These are phyloP conservation scores for Harringtonia aguacate DNA, from an alignment of 2,329 filamentous ascomycete genomes.

Conservation along the genomic window DNA sequence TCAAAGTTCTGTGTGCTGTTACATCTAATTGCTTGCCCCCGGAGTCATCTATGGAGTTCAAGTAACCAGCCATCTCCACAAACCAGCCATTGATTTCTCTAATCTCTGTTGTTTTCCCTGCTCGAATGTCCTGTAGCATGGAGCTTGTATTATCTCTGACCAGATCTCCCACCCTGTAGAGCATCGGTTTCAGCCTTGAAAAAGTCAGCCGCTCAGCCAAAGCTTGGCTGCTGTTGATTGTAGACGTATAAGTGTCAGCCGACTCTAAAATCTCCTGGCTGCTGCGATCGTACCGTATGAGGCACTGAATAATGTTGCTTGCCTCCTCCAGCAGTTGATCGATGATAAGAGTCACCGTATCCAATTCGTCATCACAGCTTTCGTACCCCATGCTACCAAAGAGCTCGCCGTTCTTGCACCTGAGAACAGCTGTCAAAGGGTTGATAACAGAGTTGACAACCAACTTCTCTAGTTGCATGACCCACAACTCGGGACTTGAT, in stretches of 20 bases:
- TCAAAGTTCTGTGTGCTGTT: slow-evolving; percentile 12
- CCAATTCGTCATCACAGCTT: slow-evolving; percentile 13
- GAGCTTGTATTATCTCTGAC: slow-evolving; percentile 46
- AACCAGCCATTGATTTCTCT: slow-evolving; percentile 43
- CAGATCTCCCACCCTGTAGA: slow-evolving; percentile 35
- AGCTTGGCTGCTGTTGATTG: too few relatives aligned
- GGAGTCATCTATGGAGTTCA: slow-evolving; percentile 3
- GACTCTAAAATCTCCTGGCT: slow-evolving; percentile 27
- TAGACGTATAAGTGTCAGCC: too few relatives aligned
- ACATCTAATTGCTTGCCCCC: slow-evolving; percentile 6
- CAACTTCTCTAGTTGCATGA: slow-evolving; percentile 75
- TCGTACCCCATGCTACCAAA: slow-evolving; percentile 30
- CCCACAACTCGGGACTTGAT: slow-evolving; percentile 33
- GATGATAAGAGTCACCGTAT: slow-evolving; percentile 33
- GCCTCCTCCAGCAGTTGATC: slow-evolving; percentile 65
- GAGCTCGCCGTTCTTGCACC: slow-evolving; percentile 68
- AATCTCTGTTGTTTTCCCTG: slow-evolving; percentile 43
- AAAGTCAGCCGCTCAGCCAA: slow-evolving; percentile 30
- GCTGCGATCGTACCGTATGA: slow-evolving; percentile 49
- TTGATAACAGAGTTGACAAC: slow-evolving; percentile 74
- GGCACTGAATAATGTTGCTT: slow-evolving; percentile 56
- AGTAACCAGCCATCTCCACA: slow-evolving; percentile 16
- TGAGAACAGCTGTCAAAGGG: slow-evolving; percentile 69
- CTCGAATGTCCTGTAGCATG: slow-evolving; percentile 49
- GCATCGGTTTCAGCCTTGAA: slow-evolving; percentile 28